Base-by-base conservation (phyloP, 768 basidiomycete genomes). In the Suillus clintonianus region DNA sequence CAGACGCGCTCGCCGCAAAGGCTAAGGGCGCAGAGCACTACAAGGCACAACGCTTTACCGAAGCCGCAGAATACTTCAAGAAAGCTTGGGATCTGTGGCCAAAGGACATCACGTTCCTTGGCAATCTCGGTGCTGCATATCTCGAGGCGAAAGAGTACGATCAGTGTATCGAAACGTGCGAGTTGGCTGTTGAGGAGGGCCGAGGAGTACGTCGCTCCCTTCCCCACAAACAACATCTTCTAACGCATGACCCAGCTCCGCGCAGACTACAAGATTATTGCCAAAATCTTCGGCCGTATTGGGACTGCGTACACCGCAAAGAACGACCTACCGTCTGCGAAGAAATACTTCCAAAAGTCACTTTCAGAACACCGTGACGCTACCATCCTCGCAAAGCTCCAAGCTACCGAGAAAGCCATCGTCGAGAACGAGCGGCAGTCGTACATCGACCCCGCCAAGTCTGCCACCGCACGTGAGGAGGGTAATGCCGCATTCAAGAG, bases 131-230 rank as follows among this genome's bases (percentile, higher is more conserved):
- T 90, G 97, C 97, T 62, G 95, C 88, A 9, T 92, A 96, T 78
- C 95, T 95, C 70, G 97, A 99, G 79, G 85, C 97, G 75, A 94
- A 90, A 11, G 89, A 99, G 41, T 98, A 89, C 70, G 91, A 94
- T 78, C 90, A 92, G 74, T 86, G 88, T 62, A 96, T 99, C 70
- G 91, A 95, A 75, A 87, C 88, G 0, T 96, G 94, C 75, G 89
- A 97, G 71, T 96, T 94, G 78, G 97, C 97, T n/a, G 91, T 94
- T 50, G 97, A 99, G 14, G 93, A 98, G 73, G 97, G 95, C 37
- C 90, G 96, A 64, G 83, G 81, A 64, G 90, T 92, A 69, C 54
- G 85, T 72, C 57, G 8, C 27, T 48, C 2, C 13, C 10, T 5
- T 59, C 22, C 24, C n/a, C 32, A 45, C 37, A 45, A 47, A 2